Base-by-base conservation (phyloP, 176 grass and related monocot genomes). In the Phoenix roebelenii region DNA sequence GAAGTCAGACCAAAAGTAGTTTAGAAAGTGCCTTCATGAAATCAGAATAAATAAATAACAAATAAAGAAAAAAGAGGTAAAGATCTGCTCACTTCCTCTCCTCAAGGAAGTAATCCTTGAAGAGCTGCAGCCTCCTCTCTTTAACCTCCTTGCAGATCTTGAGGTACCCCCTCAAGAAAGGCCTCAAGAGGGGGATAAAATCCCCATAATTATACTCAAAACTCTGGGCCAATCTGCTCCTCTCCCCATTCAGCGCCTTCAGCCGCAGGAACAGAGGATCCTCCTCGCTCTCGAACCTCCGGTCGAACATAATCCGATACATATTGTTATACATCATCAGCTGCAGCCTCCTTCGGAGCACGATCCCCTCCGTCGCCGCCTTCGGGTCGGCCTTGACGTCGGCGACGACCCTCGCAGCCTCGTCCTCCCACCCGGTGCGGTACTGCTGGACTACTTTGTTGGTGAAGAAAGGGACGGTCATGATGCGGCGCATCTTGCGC, bases 181-280 rank as follows among this genome's bases (percentile, higher is more conserved):
- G 85, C 6, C 85, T 76, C 29, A 95, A 67, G 52, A 95, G 66
- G 18, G 83, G 90, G 77, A 95, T 95, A 77, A 95, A 95, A 35
- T 95, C 90, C 16, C 90, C 90, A 26, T 95, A 95, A 60, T 95
- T 95, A 55, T 95, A 95, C 59, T 95, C 90, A 55, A 95, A 95
- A 80, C 90, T 95, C 83, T 95, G 90, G 16, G 90, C 83, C 32
- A 95, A 72, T 0, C 90, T 74, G 65, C 90, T 95, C 74, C 90
- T 78, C 68, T 95, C 83, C 26, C 67, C 71, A 68, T 95, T 95
- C 52, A 86, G 77, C 32, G 29, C 74, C 67, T 18, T 73, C 71
- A 95, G 65, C 1, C 70, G 54, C 63, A 81, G 52, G 72, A 89
- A 95, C 1, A 95, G 62, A 19, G 85, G 90, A 63, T 95, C 85